Percentiles rank a stretch among this genome's conserved stretches.
phyloP scores from a whole-genome alignment of 2,329 filamentous ascomycete species.

The Waltergamsia citrina region DNA sequence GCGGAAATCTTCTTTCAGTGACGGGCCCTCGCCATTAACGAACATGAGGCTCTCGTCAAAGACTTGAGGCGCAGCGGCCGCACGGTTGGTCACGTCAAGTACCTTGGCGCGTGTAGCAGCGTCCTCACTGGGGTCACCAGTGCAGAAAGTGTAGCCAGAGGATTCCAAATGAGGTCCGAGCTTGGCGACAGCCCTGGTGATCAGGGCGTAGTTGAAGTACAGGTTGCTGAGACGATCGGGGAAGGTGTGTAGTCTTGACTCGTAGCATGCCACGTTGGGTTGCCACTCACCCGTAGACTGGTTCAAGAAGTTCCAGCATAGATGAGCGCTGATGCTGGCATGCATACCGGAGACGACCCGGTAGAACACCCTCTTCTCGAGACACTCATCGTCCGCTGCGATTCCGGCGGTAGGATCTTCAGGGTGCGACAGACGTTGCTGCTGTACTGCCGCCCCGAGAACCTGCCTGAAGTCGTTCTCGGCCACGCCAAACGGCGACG shows the following conservation, averaged over 20 bases:
- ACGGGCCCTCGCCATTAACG: conserved; percentile 63
- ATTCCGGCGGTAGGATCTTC: conserved; percentile 29
- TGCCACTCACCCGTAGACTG: conserved; percentile 90
- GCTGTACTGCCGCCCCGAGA: conserved; percentile 49
- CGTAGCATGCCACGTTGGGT: conserved; percentile 85
- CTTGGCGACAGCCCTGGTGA: conserved; percentile 86
- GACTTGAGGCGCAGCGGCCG: conserved; percentile 64
- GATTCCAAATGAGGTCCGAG: conserved; percentile 66
- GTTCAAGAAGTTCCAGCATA: conserved; percentile 95
- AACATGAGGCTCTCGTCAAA: conserved; percentile 98
- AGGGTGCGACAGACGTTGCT: conserved; percentile 31
- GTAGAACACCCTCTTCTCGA: conserved; percentile 99
- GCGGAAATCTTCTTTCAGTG: conserved; percentile 91
- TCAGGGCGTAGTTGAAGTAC: conserved; percentile 98
- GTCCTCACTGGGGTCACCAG: conserved; percentile 74
- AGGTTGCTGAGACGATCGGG: conserved; percentile 93
- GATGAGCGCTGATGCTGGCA: conserved; percentile 89
- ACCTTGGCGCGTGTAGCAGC: conserved; percentile 72
- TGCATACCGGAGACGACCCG: conserved; percentile 95
- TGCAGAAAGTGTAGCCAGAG: conserved; percentile 78
- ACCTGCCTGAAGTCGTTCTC: conserved; percentile 53
- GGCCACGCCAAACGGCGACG: conserved; percentile 36
- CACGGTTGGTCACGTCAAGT: conserved; percentile 60
- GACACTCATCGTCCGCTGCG: conserved; percentile 80
- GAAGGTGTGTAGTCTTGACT: conserved; percentile 69